These are phyloP conservation scores for Bipolaris sorokiniana DNA, from an alignment of 2,329 filamentous ascomycete species.

Conservation along the genomic window DNA sequence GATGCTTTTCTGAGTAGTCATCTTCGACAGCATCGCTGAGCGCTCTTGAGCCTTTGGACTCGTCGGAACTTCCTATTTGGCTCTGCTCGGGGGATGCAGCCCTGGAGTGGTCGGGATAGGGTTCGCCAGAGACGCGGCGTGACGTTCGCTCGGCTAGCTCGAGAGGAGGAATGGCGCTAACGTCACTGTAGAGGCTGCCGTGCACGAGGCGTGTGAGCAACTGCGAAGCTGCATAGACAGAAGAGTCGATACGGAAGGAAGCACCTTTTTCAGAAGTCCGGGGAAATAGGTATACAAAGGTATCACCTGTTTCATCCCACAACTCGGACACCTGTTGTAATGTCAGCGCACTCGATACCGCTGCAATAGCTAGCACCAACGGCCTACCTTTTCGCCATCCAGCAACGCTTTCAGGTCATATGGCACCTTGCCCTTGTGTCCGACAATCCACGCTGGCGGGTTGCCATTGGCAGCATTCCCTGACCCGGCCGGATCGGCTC, in stretches of 20 bases:
- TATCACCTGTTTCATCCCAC: constrained; percentile 69
- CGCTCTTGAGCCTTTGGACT: constrained; percentile 57
- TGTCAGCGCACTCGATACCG: constrained; percentile 18
- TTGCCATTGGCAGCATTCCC: constrained; percentile 11
- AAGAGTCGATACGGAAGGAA: constrained; percentile 67
- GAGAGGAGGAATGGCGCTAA: constrained; percentile 17
- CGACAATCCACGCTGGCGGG: constrained; percentile 64
- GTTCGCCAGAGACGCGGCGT: constrained; percentile 30
- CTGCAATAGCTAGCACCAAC: constrained; percentile 5
- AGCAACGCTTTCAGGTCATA: constrained; percentile 62
- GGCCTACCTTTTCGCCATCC: constrained; percentile 58
- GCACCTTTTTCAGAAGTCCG: constrained; percentile 61
- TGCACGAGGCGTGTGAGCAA: constrained; percentile 62
- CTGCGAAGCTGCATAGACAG: constrained; percentile 63
- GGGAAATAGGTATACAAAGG: constrained; percentile 67
- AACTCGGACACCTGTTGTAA: constrained; percentile 59
- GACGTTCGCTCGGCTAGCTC: constrained; percentile 31
- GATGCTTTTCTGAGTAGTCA: constrained; percentile 56
- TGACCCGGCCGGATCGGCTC: constrained; percentile 27
- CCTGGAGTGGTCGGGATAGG: constrained; percentile 38
- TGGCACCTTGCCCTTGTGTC: constrained; percentile 61
- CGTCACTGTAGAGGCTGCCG: constrained; percentile 57
- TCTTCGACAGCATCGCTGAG: constrained; percentile 58
- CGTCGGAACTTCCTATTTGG: constrained; percentile 48
- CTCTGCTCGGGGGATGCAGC: constrained; percentile 42